Evolutionary conservation across 2,329 filamentous ascomycete species (phyloP).

Genomic region (Pyrenochaeta sp.): DNA sequence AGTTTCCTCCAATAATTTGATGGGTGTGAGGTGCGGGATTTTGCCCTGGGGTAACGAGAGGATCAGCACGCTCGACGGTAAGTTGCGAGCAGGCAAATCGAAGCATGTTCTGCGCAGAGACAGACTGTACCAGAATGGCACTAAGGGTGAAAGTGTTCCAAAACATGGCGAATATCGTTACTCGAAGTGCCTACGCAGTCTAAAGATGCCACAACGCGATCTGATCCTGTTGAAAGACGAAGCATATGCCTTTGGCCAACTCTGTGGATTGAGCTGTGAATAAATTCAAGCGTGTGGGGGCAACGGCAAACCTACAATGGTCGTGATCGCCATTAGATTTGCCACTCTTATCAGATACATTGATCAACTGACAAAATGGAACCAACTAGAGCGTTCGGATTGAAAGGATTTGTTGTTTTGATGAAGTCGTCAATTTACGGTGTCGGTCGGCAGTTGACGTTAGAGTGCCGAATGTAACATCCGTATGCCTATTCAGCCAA

Average conservation of each 20-base stretch:
- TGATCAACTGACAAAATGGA: conserved; percentile 4
- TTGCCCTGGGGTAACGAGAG: conserved; percentile 39
- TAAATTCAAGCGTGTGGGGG: conserved; percentile 10
- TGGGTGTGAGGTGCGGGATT: conserved; percentile 40
- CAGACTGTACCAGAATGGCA: conserved; percentile 33
- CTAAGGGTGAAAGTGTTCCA: conserved; percentile 31
- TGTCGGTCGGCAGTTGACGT: conserved; percentile 24
- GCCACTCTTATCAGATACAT: conserved; percentile 10
- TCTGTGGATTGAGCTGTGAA: neutral
- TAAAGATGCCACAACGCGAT: neutral
- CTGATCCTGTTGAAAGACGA: conserved; percentile 15
- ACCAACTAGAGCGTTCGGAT: conserved; percentile 13
- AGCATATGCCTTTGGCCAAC: neutral
- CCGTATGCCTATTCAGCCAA: neutral
- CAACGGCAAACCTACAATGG: conserved; percentile 6
- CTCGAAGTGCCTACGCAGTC: neutral
- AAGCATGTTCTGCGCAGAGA: conserved; percentile 43
- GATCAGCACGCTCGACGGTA: conserved; percentile 63
- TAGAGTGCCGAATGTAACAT: conserved; percentile 27
- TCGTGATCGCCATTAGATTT: conserved; percentile 4
- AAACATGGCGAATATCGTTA: conserved; percentile 26
- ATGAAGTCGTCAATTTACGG: conserved; percentile 27
- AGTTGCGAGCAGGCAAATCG: conserved; percentile 46
- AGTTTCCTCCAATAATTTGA: conserved; percentile 45
- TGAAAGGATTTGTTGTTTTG: conserved; percentile 8